Evolutionary conservation across 331 rosid genomes (phyloP), one percentile per base, ranked within the genome.

Genomic region (Rosa hybrid): DNA sequence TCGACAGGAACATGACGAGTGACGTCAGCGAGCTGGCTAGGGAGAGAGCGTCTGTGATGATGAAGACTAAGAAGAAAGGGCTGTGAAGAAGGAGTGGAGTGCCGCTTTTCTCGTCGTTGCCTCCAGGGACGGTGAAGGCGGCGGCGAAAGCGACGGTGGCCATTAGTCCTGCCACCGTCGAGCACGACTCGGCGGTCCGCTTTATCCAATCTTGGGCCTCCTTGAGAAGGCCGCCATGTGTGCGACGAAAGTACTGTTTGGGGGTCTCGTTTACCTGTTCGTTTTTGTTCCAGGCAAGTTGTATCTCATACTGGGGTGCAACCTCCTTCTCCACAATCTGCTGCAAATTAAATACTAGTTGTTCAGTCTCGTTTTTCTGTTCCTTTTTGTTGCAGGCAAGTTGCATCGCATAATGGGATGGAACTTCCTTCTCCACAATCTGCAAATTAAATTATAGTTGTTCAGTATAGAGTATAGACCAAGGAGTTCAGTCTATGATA

Each of bases 1-100:
- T 30, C 0, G 85, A 77, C 12, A 83, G 82, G 27, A 82, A 82
- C 21, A 82, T 51, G 6, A 78, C 82, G 17, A 77, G 78, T 0
- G 85, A 82, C 0, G 78, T 72, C 34, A 82, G 68, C n/a, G 85
- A 74, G 78, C 68, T 50, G 9, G 78, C 25, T 1, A 82, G 72
- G 49, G 75, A 73, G 44, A 77, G 46, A 3, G 73, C 71, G 2
- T 82, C 85, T 50, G 13, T 72, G 17, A 49, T 21, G 6, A 69
- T 51, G 68, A 72, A 82, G 1, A 77, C 45, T 75, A 57, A 9
- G 25, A 82, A 82, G 56, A 78, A 79, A 53, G 77, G 76, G 6
- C 27, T 10, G 27, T 78, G 3, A 0, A 34, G 45, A 44, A 83
- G 48, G 56, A 53, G 6, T 0, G 82, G 86, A 2, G 30, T 7